Evolutionary conservation across 768 basidiomycete species (phyloP), one percentile per base, ranked within the genome.

Genomic region (Plicaturopsis crispa): DNA sequence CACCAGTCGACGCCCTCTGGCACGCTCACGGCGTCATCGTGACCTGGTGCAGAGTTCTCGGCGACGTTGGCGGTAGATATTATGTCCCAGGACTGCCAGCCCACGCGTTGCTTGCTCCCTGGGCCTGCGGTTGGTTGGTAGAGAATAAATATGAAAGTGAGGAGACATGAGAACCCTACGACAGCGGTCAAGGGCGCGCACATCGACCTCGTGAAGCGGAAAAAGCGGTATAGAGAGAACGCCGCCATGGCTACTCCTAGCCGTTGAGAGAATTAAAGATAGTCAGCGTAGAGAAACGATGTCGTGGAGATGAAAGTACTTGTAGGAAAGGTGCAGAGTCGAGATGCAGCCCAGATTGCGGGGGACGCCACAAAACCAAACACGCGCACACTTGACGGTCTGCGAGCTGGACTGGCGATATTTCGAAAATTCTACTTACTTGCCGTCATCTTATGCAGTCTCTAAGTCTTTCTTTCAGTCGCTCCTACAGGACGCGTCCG

Each of bases 71-170:
- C 36, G 18, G 69, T 54, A 2, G 61, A 56, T 1, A 91, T 67
- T 3, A 72, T 51, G 31, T 86, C 90, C 87, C 87, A 94, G 5
- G 83, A 71, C 50, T 93, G 90, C 90, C 90, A 93, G 20, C 89
- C 89, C 14, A 96, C 64, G 32, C 74, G 70, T 50, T 89, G 85
- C 11, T 70, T 54, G 11, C 70, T 55, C 1, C 85, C 85, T 13
- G 85, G 85, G 3, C 85, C 85, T 2, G 68, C 67, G 7, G 72
- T 74, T 3, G 85, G 86, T 54, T 88, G 85, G 50, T 89, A 84
- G 22, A 94, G 76, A 16, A 91, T 65, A 51, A 89, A 87, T 23
- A 87, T 61, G 54, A 80, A 84, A 2, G 78, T 75, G 38, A 93
- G 80, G 31, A 88, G 66, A 40, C 71, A 72, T 12, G 77, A 76